These are phyloP conservation scores for Bonia amplexicaulis DNA, from an alignment of 176 grass and related monocot genomes.

Conservation along the genomic window DNA sequence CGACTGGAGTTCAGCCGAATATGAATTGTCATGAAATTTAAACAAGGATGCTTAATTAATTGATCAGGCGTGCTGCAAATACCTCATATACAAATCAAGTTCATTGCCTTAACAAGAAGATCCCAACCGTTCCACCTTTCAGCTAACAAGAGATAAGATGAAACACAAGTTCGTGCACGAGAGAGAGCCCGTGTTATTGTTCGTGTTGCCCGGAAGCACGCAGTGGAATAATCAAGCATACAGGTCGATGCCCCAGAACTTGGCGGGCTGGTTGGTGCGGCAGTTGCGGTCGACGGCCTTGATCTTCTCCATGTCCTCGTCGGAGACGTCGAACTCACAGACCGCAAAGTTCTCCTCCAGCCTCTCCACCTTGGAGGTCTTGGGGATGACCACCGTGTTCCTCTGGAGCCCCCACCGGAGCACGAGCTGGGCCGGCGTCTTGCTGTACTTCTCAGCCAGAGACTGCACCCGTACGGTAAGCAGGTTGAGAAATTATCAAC, in stretches of 20 bases:
- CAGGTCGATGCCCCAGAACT: conserved; percentile 88
- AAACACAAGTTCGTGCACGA: not conserved
- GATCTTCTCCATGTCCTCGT: conserved; percentile 81
- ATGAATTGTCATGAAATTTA: not conserved
- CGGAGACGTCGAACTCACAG: conserved; percentile 61
- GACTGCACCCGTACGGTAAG: conserved; percentile 21
- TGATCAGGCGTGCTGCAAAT: not conserved
- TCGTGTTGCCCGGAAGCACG: not conserved
- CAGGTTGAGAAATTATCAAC: not conserved
- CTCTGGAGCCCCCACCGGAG: conserved; percentile 88
- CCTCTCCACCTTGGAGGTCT: conserved; percentile 76
- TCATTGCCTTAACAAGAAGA: not conserved
- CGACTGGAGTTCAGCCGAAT: not conserved
- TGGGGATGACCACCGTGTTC: conserved; percentile 85
- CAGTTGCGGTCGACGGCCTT: conserved; percentile 64
- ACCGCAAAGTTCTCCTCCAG: conserved; percentile 65
- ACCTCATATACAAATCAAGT: not conserved
- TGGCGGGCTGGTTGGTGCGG: conserved; percentile 85
- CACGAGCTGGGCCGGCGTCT: conserved; percentile 60
- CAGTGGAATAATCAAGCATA: conserved; percentile 47
- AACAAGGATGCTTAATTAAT: not conserved
- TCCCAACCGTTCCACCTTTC: not conserved
- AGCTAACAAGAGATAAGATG: not conserved
- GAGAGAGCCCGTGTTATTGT: not conserved
- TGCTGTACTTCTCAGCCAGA: conserved; percentile 73